Conservation (phyloP, 2,329 filamentous ascomycete species). For the Cercospora berteroae region DNA sequence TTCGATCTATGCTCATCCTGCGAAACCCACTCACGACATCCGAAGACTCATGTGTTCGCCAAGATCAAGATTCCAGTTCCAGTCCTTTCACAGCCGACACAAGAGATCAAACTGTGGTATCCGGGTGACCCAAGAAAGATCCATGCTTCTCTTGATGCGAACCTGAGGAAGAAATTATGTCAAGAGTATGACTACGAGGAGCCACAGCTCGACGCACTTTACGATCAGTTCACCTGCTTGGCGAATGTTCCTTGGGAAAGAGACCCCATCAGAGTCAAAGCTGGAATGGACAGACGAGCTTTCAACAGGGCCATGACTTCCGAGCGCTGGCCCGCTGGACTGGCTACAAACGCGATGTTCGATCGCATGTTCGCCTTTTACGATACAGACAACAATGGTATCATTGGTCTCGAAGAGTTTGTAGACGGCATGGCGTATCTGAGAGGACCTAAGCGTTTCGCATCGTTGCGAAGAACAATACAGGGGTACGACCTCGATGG, state of each 20-base stretch:
- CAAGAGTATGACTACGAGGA: slow-evolving; percentile 60
- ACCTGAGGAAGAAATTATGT: slow-evolving; percentile 62
- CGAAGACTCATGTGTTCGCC: slow-evolving; percentile 93
- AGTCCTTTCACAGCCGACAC: slow-evolving; percentile 71
- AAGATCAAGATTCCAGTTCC: slow-evolving; percentile 90
- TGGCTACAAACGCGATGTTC: slow-evolving; percentile 83
- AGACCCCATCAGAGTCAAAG: slow-evolving; percentile 72
- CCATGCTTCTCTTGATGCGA: slow-evolving; percentile 63
- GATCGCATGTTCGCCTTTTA: slow-evolving; percentile 97
- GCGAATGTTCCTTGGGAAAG: slow-evolving; percentile 80
- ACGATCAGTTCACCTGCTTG: slow-evolving; percentile 95
- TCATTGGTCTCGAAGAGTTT: slow-evolving; percentile 93
- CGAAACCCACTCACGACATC: slow-evolving; percentile 64
- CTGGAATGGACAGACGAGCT: slow-evolving; percentile 87
- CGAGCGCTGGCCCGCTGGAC: slow-evolving; percentile 62
- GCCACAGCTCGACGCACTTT: slow-evolving; percentile 85
- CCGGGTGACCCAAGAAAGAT: slow-evolving; percentile 78
- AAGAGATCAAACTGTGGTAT: slow-evolving; percentile 82
- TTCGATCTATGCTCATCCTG: slow-evolving; percentile 95
- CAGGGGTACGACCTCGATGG: slow-evolving; percentile 86
- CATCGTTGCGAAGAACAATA: slow-evolving; percentile 72
- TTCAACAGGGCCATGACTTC: slow-evolving; percentile 84
- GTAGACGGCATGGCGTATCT: slow-evolving; percentile 72
- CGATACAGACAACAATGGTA: slow-evolving; percentile 81
- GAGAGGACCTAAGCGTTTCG: slow-evolving; percentile 57